phyloP scores from a whole-genome alignment of 164 flowering plant genomes.

The Magnolia changhungtana region DNA sequence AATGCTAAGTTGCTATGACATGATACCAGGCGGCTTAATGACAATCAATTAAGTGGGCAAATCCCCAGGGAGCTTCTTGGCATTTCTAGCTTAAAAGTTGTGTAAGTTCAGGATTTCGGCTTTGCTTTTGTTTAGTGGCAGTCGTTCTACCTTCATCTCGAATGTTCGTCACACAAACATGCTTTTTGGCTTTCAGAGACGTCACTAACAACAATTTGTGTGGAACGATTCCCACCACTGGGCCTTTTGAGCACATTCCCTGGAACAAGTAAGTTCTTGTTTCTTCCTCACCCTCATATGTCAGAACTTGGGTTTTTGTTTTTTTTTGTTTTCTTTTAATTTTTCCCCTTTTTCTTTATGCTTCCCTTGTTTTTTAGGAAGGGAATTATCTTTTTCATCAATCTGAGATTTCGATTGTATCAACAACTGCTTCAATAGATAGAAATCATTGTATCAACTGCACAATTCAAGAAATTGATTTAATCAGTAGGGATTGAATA shows the following conservation, averaged over 20 bases:
- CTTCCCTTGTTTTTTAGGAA: background rate
- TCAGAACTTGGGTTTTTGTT: too few relatives aligned
- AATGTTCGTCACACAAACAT: background rate
- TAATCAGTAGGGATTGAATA: too few relatives aligned
- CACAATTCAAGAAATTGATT: background rate
- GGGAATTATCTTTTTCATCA: too few relatives aligned
- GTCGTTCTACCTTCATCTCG: background rate
- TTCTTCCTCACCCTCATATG: too few relatives aligned
- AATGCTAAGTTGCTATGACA: conserved; percentile 5
- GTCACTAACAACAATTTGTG: conserved; percentile 82
- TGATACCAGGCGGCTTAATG: conserved; percentile 66
- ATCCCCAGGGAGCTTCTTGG: conserved; percentile 64
- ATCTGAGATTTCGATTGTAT: too few relatives aligned
- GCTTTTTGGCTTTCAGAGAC: conserved; percentile 48
- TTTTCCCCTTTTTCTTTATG: background rate
- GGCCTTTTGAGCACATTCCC: conserved; percentile 87
- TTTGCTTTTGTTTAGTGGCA: background rate
- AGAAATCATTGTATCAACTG: too few relatives aligned
- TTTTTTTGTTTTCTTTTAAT: background rate
- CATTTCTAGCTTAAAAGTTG: conserved; percentile 71
- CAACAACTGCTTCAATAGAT: too few relatives aligned
- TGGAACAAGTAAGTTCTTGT: conserved; percentile 56
- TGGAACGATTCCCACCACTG: conserved; percentile 80
- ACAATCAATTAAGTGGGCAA: conserved; percentile 64
- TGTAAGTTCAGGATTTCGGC: conserved; percentile 50